Evolutionary conservation across 2,329 filamentous ascomycete species (phyloP).

Genomic region (Penicillium sp.): DNA sequence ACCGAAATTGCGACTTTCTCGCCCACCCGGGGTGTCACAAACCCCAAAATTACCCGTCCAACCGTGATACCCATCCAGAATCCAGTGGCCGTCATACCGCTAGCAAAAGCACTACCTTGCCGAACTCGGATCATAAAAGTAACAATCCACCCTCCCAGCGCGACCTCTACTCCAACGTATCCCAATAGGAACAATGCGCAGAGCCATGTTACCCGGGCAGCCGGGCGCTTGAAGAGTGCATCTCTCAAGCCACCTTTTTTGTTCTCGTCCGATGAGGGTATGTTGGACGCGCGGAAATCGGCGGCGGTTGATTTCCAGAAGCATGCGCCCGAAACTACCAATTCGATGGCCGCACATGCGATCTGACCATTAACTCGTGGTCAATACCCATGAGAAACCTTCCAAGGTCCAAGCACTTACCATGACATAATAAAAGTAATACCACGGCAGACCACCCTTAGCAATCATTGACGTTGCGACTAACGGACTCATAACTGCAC

Average conservation of each 20-base stretch:
- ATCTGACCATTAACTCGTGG: conserved; percentile 17
- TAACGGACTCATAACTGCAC: conserved; percentile 67
- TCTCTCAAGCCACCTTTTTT: conserved; percentile 22
- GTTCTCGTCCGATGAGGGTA: conserved; percentile 6
- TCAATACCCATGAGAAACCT: not conserved
- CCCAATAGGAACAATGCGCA: conserved; percentile 68
- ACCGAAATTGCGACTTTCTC: conserved; percentile 64
- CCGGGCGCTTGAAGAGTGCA: conserved; percentile 23
- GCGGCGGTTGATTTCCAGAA: conserved; percentile 27
- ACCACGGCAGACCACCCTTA: conserved; percentile 64
- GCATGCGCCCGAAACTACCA: conserved; percentile 19
- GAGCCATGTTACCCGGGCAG: conserved; percentile 30
- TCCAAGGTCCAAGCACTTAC: conserved; percentile 41
- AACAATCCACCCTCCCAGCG: conserved; percentile 76
- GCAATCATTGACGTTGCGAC: conserved; percentile 73
- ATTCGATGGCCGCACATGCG: conserved; percentile 29
- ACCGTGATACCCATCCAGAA: conserved; percentile 83
- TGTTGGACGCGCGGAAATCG: conserved; percentile 16
- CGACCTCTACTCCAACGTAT: conserved; percentile 73
- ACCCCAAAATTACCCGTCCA: conserved; percentile 70
- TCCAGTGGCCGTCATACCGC: conserved; percentile 73
- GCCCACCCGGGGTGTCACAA: conserved; percentile 67
- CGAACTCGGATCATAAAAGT: conserved; percentile 83
- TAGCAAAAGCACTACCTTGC: conserved; percentile 65
- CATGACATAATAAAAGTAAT: conserved; percentile 75